Evolutionary conservation across 2,329 filamentous ascomycete species (phyloP), one percentile per base, ranked within the genome.

Genomic region (Scedosporium dehoogii): DNA sequence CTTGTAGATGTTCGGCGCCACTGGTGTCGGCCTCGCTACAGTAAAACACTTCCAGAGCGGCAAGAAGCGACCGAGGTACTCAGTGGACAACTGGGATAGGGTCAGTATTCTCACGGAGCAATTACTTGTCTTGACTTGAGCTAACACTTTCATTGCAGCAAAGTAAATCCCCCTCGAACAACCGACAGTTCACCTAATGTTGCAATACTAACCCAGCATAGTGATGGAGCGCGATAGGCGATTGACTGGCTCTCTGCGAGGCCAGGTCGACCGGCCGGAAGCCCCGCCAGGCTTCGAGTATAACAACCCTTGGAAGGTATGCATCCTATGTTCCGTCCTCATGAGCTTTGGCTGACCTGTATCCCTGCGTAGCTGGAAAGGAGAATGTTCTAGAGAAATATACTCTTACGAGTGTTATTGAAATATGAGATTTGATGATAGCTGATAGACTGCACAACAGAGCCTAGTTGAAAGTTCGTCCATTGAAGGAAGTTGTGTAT

Each of bases 211-310:
- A 56, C 3, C 48, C 29, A n/a, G 4, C 14, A 33, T 6, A 87
- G 85, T 87, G 85, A 86, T 87, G 84, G 79, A 85, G 62, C 83
- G 85, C 68, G 85, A 87, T 68, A 77, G 79, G 65, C 79, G 85
- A 70, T 76, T 87, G 65, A 87, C 85, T 6, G 84, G 85, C 56
- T 76, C 73, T 57, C 68, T 85, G 65, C 78, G 84, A 72, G 85
- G 84, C 44, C 85, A 87, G 69, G 79, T 75, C 62, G 82, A 85
- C 70, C 76, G 75, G 27, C 73, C 82, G 51, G 71, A 76, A 66
- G 84, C 85, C 23, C 84, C 85, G 18, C 70, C 76, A 18, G 85
- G 84, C 44, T 87, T 84, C 72, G 85, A 86, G 68, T 68, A 85
- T 65, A 86, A 81, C 75, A 86, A 86, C 68, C 80, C 81, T 38